Conservation (phyloP, 108 stramenopile genomes). For the Fragilariopsis cylindrus region DNA sequence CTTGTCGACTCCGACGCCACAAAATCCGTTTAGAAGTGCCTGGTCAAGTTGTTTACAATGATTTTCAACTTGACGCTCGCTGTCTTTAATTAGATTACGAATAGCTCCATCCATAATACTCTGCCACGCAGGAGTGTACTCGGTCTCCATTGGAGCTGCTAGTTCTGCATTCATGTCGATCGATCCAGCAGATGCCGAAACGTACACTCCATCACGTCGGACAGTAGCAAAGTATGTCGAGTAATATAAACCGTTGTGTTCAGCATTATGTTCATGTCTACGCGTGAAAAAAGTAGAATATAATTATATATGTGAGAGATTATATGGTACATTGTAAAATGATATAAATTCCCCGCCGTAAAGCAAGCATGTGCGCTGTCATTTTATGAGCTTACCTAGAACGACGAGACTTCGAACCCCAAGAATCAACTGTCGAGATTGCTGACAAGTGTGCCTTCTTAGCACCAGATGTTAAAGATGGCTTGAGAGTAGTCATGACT, state of each 20-base stretch:
- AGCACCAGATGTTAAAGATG: conserved; percentile 35
- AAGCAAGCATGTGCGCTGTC: neutral
- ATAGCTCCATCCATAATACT: conserved; percentile 32
- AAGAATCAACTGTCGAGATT: conserved; percentile 39
- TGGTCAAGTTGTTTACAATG: conserved; percentile 22
- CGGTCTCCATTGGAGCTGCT: conserved; percentile 46
- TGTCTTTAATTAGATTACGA: conserved; percentile 16
- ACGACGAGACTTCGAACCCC: conserved; percentile 42
- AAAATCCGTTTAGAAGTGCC: conserved; percentile 17
- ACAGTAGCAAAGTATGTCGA: conserved; percentile 40
- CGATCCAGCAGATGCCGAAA: conserved; percentile 33
- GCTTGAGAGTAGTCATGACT: conserved; percentile 3
- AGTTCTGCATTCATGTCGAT: conserved; percentile 46
- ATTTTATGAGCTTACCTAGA: conserved; percentile 22
- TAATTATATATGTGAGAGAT: no score
- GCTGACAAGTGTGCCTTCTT: conserved; percentile 33
- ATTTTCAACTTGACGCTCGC: conserved; percentile 23
- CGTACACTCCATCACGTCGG: conserved; percentile 45
- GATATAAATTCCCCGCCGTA: neutral
- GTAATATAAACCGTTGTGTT: conserved; percentile 21
- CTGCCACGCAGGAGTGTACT: conserved; percentile 45
- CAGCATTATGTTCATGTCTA: neutral
- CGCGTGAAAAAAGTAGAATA: no score
- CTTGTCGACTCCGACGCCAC: neutral
- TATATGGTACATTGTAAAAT: no score